phyloP scores from a whole-genome alignment of 1,284 basidiomycete genomes.

The Cryptococcus sp. region DNA sequence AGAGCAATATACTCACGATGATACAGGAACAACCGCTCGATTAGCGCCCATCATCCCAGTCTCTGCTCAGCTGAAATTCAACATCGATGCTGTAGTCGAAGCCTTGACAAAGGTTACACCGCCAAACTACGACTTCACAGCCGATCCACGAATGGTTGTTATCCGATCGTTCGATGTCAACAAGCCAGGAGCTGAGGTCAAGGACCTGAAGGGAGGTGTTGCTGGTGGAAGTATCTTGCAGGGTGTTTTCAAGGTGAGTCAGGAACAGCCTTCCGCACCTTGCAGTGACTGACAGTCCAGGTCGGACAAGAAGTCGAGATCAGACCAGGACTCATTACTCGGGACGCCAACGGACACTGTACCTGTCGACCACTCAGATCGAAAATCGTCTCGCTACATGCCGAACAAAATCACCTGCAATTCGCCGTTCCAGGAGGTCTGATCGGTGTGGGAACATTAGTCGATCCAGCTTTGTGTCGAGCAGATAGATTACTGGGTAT shows the following conservation, averaged over 20 bases:
- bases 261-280: no score
- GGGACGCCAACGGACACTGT: conserved; percentile 85
- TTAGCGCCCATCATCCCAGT: conserved; percentile 97
- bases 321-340: conserved; percentile 92
- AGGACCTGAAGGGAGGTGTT: conserved; percentile 96
- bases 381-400: conserved; percentile 83
- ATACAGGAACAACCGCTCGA: conserved; percentile 85
- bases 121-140: conserved; percentile 85
- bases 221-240: conserved; percentile 94
- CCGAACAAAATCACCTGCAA: conserved; percentile 88
- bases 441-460: conserved; percentile 96
- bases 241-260: conserved; percentile 72
- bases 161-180: conserved; percentile 99
- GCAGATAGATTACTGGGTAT: conserved; percentile 96
- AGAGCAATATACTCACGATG: background rate
- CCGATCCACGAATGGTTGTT: conserved; percentile 89
- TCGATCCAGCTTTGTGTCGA: conserved; percentile 93
- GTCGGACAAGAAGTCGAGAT: conserved; percentile 91
- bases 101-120: conserved; percentile 97
- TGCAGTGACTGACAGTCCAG: no score
- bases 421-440: conserved; percentile 97
- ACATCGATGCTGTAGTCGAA: conserved; percentile 99
- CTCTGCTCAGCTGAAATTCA: conserved; percentile 97
- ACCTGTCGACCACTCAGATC: conserved; percentile 92
- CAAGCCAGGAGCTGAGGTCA: conserved; percentile 95